Base-by-base conservation (phyloP, 495 filamentous ascomycete genomes). In the Evansstolkia leycettana region DNA sequence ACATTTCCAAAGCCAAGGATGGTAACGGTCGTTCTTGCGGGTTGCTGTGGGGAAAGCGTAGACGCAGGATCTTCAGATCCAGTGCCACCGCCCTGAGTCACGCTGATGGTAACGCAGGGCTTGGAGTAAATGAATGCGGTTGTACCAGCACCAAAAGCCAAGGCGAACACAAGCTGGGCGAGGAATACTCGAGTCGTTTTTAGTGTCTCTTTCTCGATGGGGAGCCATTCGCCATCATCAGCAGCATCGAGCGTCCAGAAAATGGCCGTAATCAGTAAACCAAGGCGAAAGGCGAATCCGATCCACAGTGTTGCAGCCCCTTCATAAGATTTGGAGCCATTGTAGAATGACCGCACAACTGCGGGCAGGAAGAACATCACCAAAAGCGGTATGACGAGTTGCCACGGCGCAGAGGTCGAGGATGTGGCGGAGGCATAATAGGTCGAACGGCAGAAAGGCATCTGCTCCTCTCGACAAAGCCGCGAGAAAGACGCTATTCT, bases 391-490 rank as follows among this genome's bases (percentile, higher is more conserved):
- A 96, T 80, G 10, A 64, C 48, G 3, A 96, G 64, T 53, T 94
- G 87, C 87, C 89, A 95, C 3, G 79, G 76, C 1, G 89, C 84
- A 1, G 90, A 95, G 17, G 87, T 94, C 0, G 90, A 95, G 1
- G 87, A 93, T 5, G 75, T 84, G 7, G 80, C 76, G 0, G 88
- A 94, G 13, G 90, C 76, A 52, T 96, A 96, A 62, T 93, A 99
- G 6, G 90, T 95, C 0, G 88, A 94, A 25, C 73, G 75, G 67
- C 90, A 99, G 61, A 80, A 84, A 1, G 92, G 90, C 84, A 95
- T 94, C 56, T 96, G 90, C 54, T 99, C 90, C 53, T 99, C 90
- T 36, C 90, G 82, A 51, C 90, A 99, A 19, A 96, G 77, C 39
- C 85, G 82, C 14, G 92, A 95, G 41, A 93, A 75, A 9, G 86